Evolutionary conservation across 805 yeast genomes (phyloP), one percentile per base, ranked within the genome.

Genomic region (Metschnikowia lachancei): DNA sequence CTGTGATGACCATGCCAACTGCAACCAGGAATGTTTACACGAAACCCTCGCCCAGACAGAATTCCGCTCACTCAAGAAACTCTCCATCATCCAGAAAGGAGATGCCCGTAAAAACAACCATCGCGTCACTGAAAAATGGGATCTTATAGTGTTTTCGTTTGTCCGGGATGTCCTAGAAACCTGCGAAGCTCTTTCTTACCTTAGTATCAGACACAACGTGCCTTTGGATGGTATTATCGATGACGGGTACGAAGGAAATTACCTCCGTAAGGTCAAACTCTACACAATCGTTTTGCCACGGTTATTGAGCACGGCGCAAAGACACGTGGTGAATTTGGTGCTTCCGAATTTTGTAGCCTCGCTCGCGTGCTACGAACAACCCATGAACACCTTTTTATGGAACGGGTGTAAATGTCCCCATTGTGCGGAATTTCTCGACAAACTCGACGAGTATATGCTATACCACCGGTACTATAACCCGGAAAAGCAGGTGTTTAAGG

Each of bases 221-320:
- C 86, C 87, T 2, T 31, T 61, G 2, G 78, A 78, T 57, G 59
- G 58, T 2, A 39, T 40, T 17, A 73, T 82, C 12, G 67, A 63
- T 14, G 86, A 84, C 60, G 87, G 88, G 2, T 76, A 82, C 34
- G 92, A 85, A 57, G 95, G 95, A 0, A 85, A 86, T 54, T 84
- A 80, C 54, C 59, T 77, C 6, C 74, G 89, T 49, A 73, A 89
- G 55, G 69, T 78, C 43, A 72, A 69, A 24, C 56, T 85, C 11
- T 83, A 75, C 54, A 71, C 72, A 19, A 60, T 64, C 0, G 64
- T 75, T 0, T 58, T 84, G 4, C 86, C 87, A 0, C 56, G 68
- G 13, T 39, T 65, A 2, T 46, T 66, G 28, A 49, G 55, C 16
- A 45, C 45, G 4, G 46, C 53, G 9, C 55, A 55, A 12, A 56